These are phyloP conservation scores for Samsoniella hepiali DNA, from an alignment of 2,329 filamentous ascomycete species.

Conservation along the genomic window DNA sequence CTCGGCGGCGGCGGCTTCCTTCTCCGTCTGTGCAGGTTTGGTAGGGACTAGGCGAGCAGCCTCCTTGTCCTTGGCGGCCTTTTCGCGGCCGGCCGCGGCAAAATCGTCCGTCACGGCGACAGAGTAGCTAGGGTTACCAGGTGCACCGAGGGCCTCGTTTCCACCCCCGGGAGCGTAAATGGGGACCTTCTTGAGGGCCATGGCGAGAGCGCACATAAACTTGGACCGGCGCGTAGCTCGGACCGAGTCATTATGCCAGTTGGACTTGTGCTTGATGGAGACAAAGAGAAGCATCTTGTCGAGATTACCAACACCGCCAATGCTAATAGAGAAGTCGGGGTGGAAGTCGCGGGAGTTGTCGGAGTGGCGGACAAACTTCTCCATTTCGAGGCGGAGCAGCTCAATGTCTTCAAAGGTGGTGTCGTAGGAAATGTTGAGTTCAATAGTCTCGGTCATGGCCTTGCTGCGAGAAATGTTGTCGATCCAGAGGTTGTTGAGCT, in stretches of 20 bases:
- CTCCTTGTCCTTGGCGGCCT: constrained; percentile 54
- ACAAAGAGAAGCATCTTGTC: constrained; percentile 83
- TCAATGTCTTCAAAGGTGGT: constrained; percentile 89
- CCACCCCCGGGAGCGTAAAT: constrained; percentile 80
- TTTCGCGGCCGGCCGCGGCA: constrained; percentile 61
- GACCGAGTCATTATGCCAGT: constrained; percentile 84
- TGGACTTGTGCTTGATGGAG: constrained; percentile 87
- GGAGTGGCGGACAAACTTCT: constrained; percentile 74
- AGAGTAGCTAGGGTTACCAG: constrained; percentile 76
- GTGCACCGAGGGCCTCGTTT: constrained; percentile 56
- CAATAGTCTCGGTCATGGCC: constrained; percentile 83
- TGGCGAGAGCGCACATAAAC: constrained; percentile 90
- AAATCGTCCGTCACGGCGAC: constrained; percentile 70
- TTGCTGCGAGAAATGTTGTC: constrained; percentile 91
- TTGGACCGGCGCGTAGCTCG: constrained; percentile 81
- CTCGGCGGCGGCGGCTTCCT: constrained; percentile 36
- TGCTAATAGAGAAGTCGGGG: constrained; percentile 73
- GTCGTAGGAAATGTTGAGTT: constrained; percentile 77
- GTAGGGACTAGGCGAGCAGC: constrained; percentile 62
- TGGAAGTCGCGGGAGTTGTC: constrained; percentile 92
- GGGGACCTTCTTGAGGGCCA: constrained; percentile 81
- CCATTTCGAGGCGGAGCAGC: constrained; percentile 78
- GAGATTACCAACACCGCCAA: constrained; percentile 76
- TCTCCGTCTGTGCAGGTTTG: constrained; percentile 27
- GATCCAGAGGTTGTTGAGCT: constrained; percentile 89